These are phyloP conservation scores for Xylaria sp. DNA, from an alignment of 495 filamentous ascomycete species.

Conservation along the genomic window DNA sequence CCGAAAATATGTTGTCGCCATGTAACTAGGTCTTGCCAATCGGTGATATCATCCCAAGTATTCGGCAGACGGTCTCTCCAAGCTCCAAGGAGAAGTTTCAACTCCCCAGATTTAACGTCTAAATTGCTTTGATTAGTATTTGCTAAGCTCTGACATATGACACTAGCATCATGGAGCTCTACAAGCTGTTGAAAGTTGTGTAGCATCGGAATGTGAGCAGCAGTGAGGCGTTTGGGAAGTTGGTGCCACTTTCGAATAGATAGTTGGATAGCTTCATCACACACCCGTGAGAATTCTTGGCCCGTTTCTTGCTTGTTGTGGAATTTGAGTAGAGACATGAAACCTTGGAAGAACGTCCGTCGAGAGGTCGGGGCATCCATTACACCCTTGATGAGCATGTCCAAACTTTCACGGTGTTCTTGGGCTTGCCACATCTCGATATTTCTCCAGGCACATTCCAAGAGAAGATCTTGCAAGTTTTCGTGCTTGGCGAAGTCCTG, in stretches of 20 bases:
- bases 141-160: slow-evolving; percentile 88
- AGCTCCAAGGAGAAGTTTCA: slow-evolving; percentile 91
- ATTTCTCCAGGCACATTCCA: slow-evolving; percentile 94
- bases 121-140: slow-evolving; percentile 85
- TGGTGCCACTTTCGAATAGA: slow-evolving; percentile 99
- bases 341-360: slow-evolving; percentile 94
- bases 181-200: slow-evolving; percentile 99
- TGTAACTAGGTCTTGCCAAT: slow-evolving; percentile 98
- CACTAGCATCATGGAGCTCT: slow-evolving; percentile 95
- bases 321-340: slow-evolving; percentile 92
- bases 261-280: slow-evolving; percentile 94
- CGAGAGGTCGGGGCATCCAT: slow-evolving; percentile 96
- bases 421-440: slow-evolving; percentile 89
- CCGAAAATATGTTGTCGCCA: slow-evolving; percentile 99
- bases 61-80: slow-evolving; percentile 97
- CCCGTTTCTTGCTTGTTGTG: slow-evolving; percentile 84
- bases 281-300: slow-evolving; percentile 84
- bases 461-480: slow-evolving; percentile 94
- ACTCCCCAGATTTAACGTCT: slow-evolving; percentile 91
- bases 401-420: slow-evolving; percentile 85
- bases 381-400: slow-evolving; percentile 89
- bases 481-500: slow-evolving; percentile 99
- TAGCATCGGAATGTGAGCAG: slow-evolving; percentile 92
- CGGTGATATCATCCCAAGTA: slow-evolving; percentile 98
- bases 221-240: slow-evolving; percentile 87